phyloP scores from a whole-genome alignment of 768 basidiomycete species.

The Leucogyrophana mollusca region DNA sequence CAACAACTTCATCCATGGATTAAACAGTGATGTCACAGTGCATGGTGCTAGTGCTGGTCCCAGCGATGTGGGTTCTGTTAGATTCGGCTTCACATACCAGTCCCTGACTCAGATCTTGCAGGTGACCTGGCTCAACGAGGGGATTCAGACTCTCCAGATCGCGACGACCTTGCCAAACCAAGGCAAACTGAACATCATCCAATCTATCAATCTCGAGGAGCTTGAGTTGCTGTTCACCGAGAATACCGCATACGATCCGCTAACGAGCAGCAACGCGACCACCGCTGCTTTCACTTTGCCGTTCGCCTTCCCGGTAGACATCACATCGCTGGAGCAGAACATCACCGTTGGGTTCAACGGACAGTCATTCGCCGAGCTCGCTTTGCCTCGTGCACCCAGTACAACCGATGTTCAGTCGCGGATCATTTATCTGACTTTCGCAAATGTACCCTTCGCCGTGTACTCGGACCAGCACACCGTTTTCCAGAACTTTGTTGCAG shows the following conservation, averaged over 20 bases:
- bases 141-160: slow-evolving; percentile 61
- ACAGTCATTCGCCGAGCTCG: slow-evolving; percentile 56
- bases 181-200: slow-evolving; percentile 61
- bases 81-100: not conserved
- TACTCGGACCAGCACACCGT: slow-evolving; percentile 43
- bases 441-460: slow-evolving; percentile 57
- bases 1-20: slow-evolving; percentile 69
- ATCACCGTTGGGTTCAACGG: slow-evolving; percentile 53
- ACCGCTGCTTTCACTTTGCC: slow-evolving; percentile 66
- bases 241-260: slow-evolving; percentile 54
- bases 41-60: slow-evolving; percentile 59
- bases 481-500: slow-evolving; percentile 64
- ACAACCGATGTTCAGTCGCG: slow-evolving; percentile 62
- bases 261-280: slow-evolving; percentile 57
- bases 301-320: slow-evolving; percentile 69
- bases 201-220: slow-evolving; percentile 59
- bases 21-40: slow-evolving; percentile 58
- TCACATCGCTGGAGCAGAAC: slow-evolving; percentile 58
- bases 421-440: slow-evolving; percentile 60
- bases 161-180: slow-evolving; percentile 61
- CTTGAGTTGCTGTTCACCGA: slow-evolving; percentile 58
- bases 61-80: slow-evolving; percentile 47
- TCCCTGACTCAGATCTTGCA: slow-evolving; percentile 18
- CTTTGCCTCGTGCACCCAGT: slow-evolving; percentile 54
- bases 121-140: slow-evolving; percentile 74